Evolutionary conservation across 768 basidiomycete genomes (phyloP), one percentile per base, ranked within the genome.

Genomic region (Pleurotus giganteus): DNA sequence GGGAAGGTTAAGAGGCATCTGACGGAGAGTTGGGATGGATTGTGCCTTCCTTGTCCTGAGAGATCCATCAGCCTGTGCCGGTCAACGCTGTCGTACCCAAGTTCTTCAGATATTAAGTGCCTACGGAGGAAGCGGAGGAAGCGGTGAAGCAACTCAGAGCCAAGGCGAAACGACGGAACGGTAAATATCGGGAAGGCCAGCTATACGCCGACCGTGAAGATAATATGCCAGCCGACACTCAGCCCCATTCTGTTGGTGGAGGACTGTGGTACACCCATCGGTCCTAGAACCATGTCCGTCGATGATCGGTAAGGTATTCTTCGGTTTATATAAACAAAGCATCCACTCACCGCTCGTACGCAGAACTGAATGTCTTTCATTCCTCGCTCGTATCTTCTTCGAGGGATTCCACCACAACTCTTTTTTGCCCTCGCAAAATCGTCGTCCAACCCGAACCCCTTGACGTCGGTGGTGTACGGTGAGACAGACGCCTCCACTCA

Each of bases 61-160:
- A 51, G 12, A 55, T 81, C 4, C 65, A 66, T 27, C 60, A 74
- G 57, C 76, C 82, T 0, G 73, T 77, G 0, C 80, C 81, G 2
- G 68, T 79, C 3, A 68, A 72, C 5, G 74, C 85, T 0, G 44
- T 85, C 44, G 79, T 82, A 2, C 85, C 86, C 0, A 83, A 85
- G 63, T 87, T 78, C 65, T 87, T 82, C 58, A 84, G 86, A 1
- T 83, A 81, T 65, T 87, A 86, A 58, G 62, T 60, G 6, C 68
- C 67, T 7, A 59, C 62, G 1, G 23, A 63, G 27, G 52, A 57
- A 0, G 55, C 46, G 36, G 53, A 56, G 3, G 36, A 32, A 4
- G 19, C 13, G 45, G 13, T 26, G 8, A 26, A 37, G 13, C 15
- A 19, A 44, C 11, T 24, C 7, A 43, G 54, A 17, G 56, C 50